Base-by-base conservation (phyloP, 352 stramenopile species). In the Phytophthora aleatoria region DNA sequence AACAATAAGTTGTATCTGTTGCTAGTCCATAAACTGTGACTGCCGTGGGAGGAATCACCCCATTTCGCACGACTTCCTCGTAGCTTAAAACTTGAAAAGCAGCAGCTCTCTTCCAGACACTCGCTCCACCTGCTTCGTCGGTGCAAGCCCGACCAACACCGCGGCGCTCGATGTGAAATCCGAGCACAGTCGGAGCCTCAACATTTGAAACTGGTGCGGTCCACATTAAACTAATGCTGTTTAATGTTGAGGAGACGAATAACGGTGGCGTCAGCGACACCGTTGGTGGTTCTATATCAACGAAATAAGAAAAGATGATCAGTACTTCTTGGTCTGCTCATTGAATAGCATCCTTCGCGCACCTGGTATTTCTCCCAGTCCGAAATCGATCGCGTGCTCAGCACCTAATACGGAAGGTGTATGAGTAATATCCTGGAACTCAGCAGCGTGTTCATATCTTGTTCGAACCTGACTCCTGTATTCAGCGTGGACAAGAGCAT, bases 391-490 rank as follows among this genome's bases (percentile, higher is more conserved):
- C 26, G 42, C 41, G 5, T 50, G 20, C 10, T 73, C 72, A 9
- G 55, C 57, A 4, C 71, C 70, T 1, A 82, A 8, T 1, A 87
- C 12, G 15, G 77, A 57, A 13, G 82, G 72, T 15, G 77, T 87
- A 20, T 93, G 82, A 12, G 61, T 74, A 36, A 87, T 78, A 41
- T 89, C 79, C 38, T 83, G 65, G 49, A 89, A 89, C 57, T 83
- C 78, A 2, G 76, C 72, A 7, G 71, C 73, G 1, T 69, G 52
- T 26, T 91, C 83, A 50, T 85, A 90, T 61, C 74, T 86, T 28
- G 76, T 91, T 12, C 73, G 78, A 27, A 76, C 61, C 58, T 89
- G 80, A 26, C 85, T 85, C 16, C 57, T 65, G 57, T 87, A 90
- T 53, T 85, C 76, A 1, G 60, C 61, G 35, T 80, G 71, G 20